These are phyloP conservation scores for Ophiostoma fasciatum DNA, from an alignment of 2,329 filamentous ascomycete species.

Conservation along the genomic window DNA sequence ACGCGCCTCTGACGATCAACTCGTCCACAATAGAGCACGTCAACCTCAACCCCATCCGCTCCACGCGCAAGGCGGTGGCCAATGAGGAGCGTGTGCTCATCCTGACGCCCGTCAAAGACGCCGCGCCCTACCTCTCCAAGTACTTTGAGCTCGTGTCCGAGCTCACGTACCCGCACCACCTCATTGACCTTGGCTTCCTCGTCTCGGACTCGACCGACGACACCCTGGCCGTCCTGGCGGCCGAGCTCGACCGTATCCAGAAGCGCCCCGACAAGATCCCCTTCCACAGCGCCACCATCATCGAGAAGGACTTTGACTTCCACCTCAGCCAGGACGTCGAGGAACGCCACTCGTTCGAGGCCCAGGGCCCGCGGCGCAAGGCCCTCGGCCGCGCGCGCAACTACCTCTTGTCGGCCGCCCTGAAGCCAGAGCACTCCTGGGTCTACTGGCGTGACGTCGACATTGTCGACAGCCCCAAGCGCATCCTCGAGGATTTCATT, in stretches of 20 bases:
- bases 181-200: slow-evolving; percentile 91
- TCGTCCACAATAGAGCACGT: slow-evolving; percentile 62
- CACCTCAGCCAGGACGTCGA: slow-evolving; percentile 63
- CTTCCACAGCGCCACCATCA: slow-evolving; percentile 70
- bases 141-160: slow-evolving; percentile 88
- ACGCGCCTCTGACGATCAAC: slow-evolving; percentile 75
- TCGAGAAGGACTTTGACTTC: slow-evolving; percentile 83
- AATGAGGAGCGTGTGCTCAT: slow-evolving; percentile 85
- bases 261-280: slow-evolving; percentile 63
- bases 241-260: slow-evolving; percentile 80
- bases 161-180: slow-evolving; percentile 82
- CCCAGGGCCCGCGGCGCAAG: slow-evolving; percentile 81
- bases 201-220: slow-evolving; percentile 87
- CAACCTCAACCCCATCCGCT: slow-evolving; percentile 72
- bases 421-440: slow-evolving; percentile 94
- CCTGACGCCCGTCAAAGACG: slow-evolving; percentile 85
- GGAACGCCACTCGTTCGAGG: slow-evolving; percentile 71
- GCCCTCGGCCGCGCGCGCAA: slow-evolving; percentile 83
- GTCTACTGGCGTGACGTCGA: slow-evolving; percentile 98
- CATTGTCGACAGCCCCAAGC: slow-evolving; percentile 76
- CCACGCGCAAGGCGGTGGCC: slow-evolving; percentile 59
- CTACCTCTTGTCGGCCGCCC: slow-evolving; percentile 67
- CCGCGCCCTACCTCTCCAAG: slow-evolving; percentile 63
- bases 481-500: slow-evolving; percentile 88
- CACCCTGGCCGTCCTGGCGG: slow-evolving; percentile 70